Evolutionary conservation across 2,329 filamentous ascomycete species (phyloP).

Genomic region (Apiospora saccharicola): DNA sequence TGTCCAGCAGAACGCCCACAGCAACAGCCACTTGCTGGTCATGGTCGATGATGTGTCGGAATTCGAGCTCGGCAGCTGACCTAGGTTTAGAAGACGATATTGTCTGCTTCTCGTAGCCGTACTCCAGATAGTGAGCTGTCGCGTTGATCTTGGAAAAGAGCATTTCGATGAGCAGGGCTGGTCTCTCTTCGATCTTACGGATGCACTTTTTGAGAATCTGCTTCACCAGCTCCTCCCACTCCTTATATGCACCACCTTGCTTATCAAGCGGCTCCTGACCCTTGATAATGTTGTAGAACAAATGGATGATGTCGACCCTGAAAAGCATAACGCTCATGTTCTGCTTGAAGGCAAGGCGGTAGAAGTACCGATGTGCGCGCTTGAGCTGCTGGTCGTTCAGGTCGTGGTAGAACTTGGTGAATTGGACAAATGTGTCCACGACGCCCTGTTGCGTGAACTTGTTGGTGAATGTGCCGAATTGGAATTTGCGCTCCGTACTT

Average conservation of each 20-base stretch:
- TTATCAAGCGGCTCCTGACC: conserved; percentile 80
- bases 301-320: conserved; percentile 86
- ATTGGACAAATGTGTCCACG: conserved; percentile 86
- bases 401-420: conserved; percentile 82
- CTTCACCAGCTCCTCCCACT: conserved; percentile 90
- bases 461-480: conserved; percentile 83
- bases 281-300: conserved; percentile 92
- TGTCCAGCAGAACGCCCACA: conserved; percentile 80
- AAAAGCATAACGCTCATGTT: conserved; percentile 89
- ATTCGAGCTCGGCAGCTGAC: conserved; percentile 82
- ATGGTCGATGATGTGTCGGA: conserved; percentile 73
- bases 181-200: conserved; percentile 85
- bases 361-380: conserved; percentile 91
- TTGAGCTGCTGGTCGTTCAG: conserved; percentile 83
- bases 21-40: conserved; percentile 81
- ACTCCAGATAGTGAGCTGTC: conserved; percentile 87
- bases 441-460: conserved; percentile 86
- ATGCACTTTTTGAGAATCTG: conserved; percentile 84
- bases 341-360: conserved; percentile 93
- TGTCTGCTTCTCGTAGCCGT: conserved; percentile 85
- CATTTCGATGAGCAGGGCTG: conserved; percentile 87
- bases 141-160: conserved; percentile 90
- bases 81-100: conserved; percentile 66
- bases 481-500: conserved; percentile 87
- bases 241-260: conserved; percentile 72